Percentiles rank a stretch among this genome's conserved stretches.
These are phyloP conservation scores for Dinochytrium kinnereticum DNA, from an alignment of 371 early-diverging fungal genomes.

Conservation along the genomic window DNA sequence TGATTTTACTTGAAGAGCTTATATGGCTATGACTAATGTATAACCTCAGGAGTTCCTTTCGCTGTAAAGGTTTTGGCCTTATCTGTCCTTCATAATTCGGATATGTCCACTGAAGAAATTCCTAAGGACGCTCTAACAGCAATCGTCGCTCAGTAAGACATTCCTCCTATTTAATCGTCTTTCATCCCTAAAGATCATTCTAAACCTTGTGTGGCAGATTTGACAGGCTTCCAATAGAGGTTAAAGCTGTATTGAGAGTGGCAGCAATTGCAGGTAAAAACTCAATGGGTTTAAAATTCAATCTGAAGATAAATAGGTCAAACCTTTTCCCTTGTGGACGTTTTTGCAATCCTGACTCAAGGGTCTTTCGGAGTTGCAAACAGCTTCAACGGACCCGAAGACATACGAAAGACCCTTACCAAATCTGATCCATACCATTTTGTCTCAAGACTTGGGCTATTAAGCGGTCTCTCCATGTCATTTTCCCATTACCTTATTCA, in stretches of 20 bases:
- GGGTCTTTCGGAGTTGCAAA: not conserved
- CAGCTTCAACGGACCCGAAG: not conserved
- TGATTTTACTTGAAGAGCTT: too few relatives aligned
- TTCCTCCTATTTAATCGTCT: not conserved
- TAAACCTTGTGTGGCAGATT: too few relatives aligned
- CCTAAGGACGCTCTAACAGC: conserved; percentile 3
- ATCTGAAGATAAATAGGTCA: not conserved
- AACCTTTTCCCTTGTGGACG: not conserved
- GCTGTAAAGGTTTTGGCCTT: not conserved
- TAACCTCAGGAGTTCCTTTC: not conserved
- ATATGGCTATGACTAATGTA: too few relatives aligned
- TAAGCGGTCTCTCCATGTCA: not conserved
- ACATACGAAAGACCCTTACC: not conserved
- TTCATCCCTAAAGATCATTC: too few relatives aligned
- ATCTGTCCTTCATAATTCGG: not conserved
- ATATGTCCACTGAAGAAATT: not conserved
- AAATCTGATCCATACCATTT: not conserved
- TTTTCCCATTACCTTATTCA: conserved; percentile 15
- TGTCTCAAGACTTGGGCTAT: not conserved
- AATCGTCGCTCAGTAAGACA: not conserved
- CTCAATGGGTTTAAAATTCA: not conserved
- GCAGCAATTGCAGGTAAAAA: conserved; percentile 2
- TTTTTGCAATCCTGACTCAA: not conserved
- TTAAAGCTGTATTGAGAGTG: conserved; percentile 1
- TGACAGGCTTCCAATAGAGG: not conserved